Base-by-base conservation (phyloP, 2,329 filamentous ascomycete species). In the Blastomyces parvus region DNA sequence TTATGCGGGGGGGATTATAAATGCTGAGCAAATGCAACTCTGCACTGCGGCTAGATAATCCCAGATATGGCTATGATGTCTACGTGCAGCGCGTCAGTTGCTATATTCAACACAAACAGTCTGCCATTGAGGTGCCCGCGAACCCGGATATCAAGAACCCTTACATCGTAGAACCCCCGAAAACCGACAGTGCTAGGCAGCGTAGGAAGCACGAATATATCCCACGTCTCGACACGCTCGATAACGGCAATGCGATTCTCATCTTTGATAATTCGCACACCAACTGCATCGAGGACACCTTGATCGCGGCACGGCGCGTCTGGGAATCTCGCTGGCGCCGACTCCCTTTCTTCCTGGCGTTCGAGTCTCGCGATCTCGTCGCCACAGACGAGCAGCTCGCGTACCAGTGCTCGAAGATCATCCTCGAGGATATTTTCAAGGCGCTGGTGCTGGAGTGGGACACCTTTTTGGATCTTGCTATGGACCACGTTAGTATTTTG, bases 321-420 rank as follows among this genome's bases (percentile, higher is more conserved):
- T 77, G 80, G 58, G 82, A 83, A 68, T 74, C 74, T n/a, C 74
- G 78, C n/a, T 83, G 82, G 81, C 76, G 81, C 9, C 73, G 81
- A 5, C 69, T 83, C 6, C 79, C 80, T 0, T 82, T 82, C 65
- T 81, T 81, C 63, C 72, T 82, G 0, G 75, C 75, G 2, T 75
- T 76, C 40, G 77, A 79, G 59, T 68, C 67, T 22, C 67, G 69
- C 14, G 76, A 80, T 13, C 73, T 73, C 17, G 65, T 69, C 44
- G 73, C 74, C 0, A 74, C 74, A 55, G 78, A 81, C 56, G 75
- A 79, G 3, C 69, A 71, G 11, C 70, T 82, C 17, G 76, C 78
- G 8, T 70, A 75, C 4, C 77, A 81, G 65, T 82, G 80, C 61
- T 81, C 80, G 71, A 80, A 82, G 63, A 71, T 79, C n/a, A 78